Base-by-base conservation (phyloP, 208 protist species). In the Phytomonas serpens region DNA sequence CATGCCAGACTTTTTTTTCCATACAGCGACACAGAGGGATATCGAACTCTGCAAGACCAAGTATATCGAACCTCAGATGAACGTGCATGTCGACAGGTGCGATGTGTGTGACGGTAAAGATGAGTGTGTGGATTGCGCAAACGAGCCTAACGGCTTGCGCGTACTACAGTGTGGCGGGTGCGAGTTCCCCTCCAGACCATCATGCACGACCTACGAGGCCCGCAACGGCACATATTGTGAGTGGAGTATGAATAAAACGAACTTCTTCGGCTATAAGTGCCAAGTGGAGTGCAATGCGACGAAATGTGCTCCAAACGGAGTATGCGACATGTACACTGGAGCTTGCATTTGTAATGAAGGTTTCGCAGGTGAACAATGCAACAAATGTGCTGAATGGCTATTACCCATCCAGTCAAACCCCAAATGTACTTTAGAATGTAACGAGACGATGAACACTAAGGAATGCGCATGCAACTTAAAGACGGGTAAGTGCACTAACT, bases 41-140 rank as follows among this genome's bases (percentile, higher is more conserved):
- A 31, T 77, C n/a, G 27, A 67, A 6, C 42, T 38, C 6, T 87
- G 82, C 33, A 61, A 32, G n/a, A 38, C 63, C 6, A 57, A 75
- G 36, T 61, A 68, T 37, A 68, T 52, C 11, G 4, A 31, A 0
- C 47, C 47, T 27, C 83, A 88, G 71, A 83, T 88, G 72, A 85
- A 88, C 51, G 67, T 78, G 7, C 73, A 71, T 65, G 65, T 79
- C 2, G 80, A 88, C 57, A 5, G 40, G 14, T 85, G 80, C 72
- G 77, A 76, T 3, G 75, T 77, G 62, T 88, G 83, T 72, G 69
- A 76, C 51, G 83, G 83, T 61, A 52, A 64, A 27, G 62, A 83
- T 62, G 76, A 69, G 61, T 88, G 83, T 30, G 32, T 83, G 42
- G 79, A 85, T 74, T 88, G 79, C 51, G 72, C 73, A 6, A 74